A percentile compares a stretch with the other conserved stretches of the same genome.
phyloP scores from a whole-genome alignment of 2,329 filamentous ascomycete genomes.

The Colletotrichum filicis region DNA sequence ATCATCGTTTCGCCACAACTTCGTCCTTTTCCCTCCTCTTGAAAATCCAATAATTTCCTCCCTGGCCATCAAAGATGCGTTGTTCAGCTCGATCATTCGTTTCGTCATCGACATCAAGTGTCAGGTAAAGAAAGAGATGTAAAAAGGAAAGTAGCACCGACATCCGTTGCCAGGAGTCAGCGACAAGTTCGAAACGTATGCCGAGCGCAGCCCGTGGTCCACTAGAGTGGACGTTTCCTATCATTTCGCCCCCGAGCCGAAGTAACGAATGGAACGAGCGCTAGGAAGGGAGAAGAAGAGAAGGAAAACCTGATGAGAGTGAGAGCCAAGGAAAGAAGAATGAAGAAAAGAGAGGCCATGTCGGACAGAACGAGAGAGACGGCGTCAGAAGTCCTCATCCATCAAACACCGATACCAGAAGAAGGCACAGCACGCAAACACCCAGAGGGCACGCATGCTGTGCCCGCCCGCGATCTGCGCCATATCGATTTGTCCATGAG shows the following conservation, averaged over 20 bases:
- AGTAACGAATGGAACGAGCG: too few species aligned
- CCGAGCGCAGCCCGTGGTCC: background rate
- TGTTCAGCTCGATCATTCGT: background rate
- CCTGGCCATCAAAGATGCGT: background rate
- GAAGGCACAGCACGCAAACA: slow-evolving; percentile 30
- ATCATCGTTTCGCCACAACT: background rate
- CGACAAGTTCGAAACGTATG: background rate
- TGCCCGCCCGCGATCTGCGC: slow-evolving; percentile 16
- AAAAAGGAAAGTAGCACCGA: background rate
- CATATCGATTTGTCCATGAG: slow-evolving; percentile 13
- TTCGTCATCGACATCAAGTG: background rate
- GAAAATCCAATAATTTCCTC: background rate
- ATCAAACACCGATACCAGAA: slow-evolving; percentile 31
- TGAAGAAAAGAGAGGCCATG: background rate
- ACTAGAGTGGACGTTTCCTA: background rate
- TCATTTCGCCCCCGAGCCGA: background rate
- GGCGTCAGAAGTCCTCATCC: slow-evolving; percentile 29
- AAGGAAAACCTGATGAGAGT: background rate
- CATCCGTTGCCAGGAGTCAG: background rate
- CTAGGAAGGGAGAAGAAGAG: background rate
- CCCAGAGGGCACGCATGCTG: slow-evolving; percentile 9
- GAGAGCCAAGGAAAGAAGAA: background rate
- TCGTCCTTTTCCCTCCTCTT: background rate
- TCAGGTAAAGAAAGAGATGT: background rate
- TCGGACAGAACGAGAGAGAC: background rate